Base-by-base conservation (phyloP, 2,329 filamentous ascomycete genomes). In the Clonostachys solani region DNA sequence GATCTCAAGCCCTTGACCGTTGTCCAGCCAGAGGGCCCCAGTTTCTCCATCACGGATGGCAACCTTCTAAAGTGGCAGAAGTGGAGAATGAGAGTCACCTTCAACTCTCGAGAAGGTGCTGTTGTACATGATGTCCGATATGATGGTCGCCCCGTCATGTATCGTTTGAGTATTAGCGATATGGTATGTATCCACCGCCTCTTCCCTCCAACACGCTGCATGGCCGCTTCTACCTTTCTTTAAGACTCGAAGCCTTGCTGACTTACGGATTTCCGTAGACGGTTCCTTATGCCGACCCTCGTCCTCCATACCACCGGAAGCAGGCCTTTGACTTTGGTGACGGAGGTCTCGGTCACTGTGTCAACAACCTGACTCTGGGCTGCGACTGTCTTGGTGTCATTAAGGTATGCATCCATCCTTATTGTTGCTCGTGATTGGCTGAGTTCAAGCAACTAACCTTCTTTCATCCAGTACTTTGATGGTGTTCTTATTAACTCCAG, bases 291-390 rank as follows among this genome's bases (percentile, higher is more conserved):
- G 82, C 73, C 0, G 84, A 87, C 52, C 81, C 80, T 3, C 73
- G 83, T 7, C 64, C 72, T 2, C 83, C 83, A 0, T 87, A 78
- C 57, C 81, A 82, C 16, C 73, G 83, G 18, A 88, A 88, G 58
- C 78, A 80, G 15, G 85, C 84, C 0, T 88, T 89, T 52, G 85
- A 89, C 54, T 78, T 87, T 49, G 85, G 85, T 2, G 82, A 87
- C 48, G 81, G 78, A 23, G 84, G 83, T 12, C 77, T 79, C 5
- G 84, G 84, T 1, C 73, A 80, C 51, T 80, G 74, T 44, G 80
- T 83, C 17, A 88, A 88, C 61, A 86, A 86, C 49, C 71, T 89
- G 2, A 67, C 69, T 2, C 71, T 87, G 1, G 84, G 84, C 8
- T 87, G 84, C 48, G 84, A 87, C 56, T 84, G 84, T 53, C 71